Base-by-base conservation (phyloP, 202 grass and related monocot genomes). In the Alloteropsis angusta region DNA sequence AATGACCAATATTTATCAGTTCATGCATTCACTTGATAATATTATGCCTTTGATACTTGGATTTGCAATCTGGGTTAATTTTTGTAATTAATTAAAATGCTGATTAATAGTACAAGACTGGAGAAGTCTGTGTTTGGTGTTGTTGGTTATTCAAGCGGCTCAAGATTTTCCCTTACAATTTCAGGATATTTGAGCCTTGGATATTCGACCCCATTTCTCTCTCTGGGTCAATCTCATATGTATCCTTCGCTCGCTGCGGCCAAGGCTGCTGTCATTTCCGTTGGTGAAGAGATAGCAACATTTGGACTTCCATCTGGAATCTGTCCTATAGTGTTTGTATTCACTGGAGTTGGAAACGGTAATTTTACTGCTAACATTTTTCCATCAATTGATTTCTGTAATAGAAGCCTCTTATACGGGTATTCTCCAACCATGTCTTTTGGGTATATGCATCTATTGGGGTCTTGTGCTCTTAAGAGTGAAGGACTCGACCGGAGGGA, bases 331-430 rank as follows among this genome's bases (percentile, higher is more conserved):
- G 46, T 95, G 58, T 98, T 98, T 69, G 71, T 93, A 49, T 98
- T 98, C 84, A 98, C 95, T 56, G 95, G 95, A 89, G 60, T 88
- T 84, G 95, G 95, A 92, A 98, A 98, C 85, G 95, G 95, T 98
- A 85, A 68, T 84, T 37, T 19, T 59, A 43, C 5, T 68, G 16
- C 44, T 17, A 30, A 43, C 30, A 48, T 50, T 46, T 30, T 68
- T 17, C 13, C 14, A 4, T 60, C 13, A 26, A 1, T 76, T 76
- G 7, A 58, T 76, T 86, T 58, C 25, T 19, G 22, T 34, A 71
- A 76, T 46, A 42, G 45, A 78, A 72, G 13, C 5, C 45, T 18
- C 23, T 76, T 76, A 54, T 53, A 46, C 17, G 65, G 6, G 9
- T 57, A 56, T 0, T 3, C 11, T 17, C 18, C 46, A 72, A 68